These are phyloP conservation scores for Ustanciosporium gigantosporum DNA, from an alignment of 1,284 basidiomycete species.

Conservation along the genomic window DNA sequence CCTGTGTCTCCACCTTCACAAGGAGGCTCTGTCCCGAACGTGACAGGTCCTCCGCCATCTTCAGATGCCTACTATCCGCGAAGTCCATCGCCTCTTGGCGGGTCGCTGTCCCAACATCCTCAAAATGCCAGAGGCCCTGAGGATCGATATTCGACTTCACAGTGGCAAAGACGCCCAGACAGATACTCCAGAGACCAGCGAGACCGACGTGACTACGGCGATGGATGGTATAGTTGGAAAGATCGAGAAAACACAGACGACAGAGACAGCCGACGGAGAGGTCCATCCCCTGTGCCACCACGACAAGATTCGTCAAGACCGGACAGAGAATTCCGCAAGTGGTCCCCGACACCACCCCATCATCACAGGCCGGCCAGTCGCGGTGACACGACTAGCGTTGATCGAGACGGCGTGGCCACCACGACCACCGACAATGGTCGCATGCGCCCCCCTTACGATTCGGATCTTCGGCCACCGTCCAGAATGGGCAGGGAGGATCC, in stretches of 20 bases:
- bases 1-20: conserved; percentile 11
- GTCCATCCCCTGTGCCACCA: no score
- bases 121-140: neutral
- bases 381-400: no score
- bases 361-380: neutral
- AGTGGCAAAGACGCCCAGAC: neutral
- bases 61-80: conserved; percentile 7
- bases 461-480: neutral
- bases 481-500: neutral
- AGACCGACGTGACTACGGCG: no score
- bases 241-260: no score
- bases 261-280: neutral
- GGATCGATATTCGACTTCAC: conserved; percentile 1
- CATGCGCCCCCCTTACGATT: neutral
- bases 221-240: no score
- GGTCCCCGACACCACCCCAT: conserved; percentile 22
- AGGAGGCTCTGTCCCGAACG: neutral
- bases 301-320: neutral
- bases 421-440: neutral
- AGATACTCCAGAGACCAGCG: no score
- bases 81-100: conserved; percentile 14
- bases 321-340: no score
- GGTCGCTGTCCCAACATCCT: neutral
- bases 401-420: neutral
- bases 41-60: neutral